phyloP scores from a whole-genome alignment of 1,284 basidiomycete species.

The Rhizoctonia solani region DNA sequence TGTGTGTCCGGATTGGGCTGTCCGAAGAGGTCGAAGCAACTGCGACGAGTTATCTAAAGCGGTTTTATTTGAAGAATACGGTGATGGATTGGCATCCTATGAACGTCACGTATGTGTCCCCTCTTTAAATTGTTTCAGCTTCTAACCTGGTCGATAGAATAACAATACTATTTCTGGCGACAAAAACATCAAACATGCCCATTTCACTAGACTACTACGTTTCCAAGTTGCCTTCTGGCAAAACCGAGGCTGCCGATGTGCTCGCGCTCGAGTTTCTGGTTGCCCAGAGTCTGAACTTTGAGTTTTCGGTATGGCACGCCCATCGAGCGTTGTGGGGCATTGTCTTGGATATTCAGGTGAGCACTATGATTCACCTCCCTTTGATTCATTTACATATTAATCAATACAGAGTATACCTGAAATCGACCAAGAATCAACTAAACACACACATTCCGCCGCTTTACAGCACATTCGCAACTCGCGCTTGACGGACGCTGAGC shows the following conservation, averaged over 20 bases:
- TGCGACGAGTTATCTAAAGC: slow-evolving; percentile 88
- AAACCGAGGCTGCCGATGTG: slow-evolving; percentile 78
- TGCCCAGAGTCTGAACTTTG: slow-evolving; percentile 89
- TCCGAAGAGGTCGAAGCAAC: slow-evolving; percentile 93
- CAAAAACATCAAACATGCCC: slow-evolving; percentile 94
- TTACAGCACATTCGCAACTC: slow-evolving; percentile 67
- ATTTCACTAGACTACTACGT: slow-evolving; percentile 87
- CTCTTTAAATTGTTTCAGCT: not conserved
- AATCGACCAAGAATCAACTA: slow-evolving; percentile 50
- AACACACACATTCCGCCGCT: slow-evolving; percentile 60
- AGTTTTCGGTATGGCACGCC: slow-evolving; percentile 90
- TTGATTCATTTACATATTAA: not conserved
- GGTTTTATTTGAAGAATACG: slow-evolving; percentile 97
- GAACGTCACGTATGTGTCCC: slow-evolving; percentile 82
- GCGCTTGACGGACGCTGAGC: slow-evolving; percentile 88
- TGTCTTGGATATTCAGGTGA: slow-evolving; percentile 86
- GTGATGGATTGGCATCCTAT: slow-evolving; percentile 99
- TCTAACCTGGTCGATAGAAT: slow-evolving; percentile 60
- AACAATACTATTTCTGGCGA: slow-evolving; percentile 91
- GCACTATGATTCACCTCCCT: slow-evolving; percentile 42
- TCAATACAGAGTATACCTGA: slow-evolving; percentile 56
- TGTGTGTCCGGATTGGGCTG: slow-evolving; percentile 85
- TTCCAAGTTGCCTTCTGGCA: slow-evolving; percentile 64
- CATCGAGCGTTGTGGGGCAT: slow-evolving; percentile 90
- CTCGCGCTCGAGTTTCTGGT: slow-evolving; percentile 94